A percentile compares a stretch with the other conserved stretches of the same genome.
Conservation (phyloP, 192 early-diverging fungal genomes). For the Backusella westeae region DNA sequence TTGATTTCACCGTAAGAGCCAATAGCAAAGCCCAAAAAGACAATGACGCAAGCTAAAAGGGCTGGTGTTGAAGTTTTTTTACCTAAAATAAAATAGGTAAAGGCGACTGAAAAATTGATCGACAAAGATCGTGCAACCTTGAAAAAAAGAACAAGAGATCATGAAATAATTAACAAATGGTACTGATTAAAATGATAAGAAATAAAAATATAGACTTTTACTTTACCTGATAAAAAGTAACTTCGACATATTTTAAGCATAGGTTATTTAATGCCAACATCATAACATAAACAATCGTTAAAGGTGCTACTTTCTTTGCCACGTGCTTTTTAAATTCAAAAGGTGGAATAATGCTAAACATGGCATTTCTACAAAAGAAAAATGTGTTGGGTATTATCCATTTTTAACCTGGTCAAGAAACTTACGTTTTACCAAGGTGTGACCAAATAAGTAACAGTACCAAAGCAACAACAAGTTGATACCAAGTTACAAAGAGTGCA, state of each 20-base stretch:
- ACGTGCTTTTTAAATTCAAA: slow-evolving; percentile 55
- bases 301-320: slow-evolving; percentile 50
- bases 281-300: slow-evolving; percentile 62
- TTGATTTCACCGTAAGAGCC: slow-evolving; percentile 66
- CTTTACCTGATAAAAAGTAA: slow-evolving; percentile 58
- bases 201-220: not conserved
- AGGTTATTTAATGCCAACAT: slow-evolving; percentile 67
- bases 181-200: not conserved
- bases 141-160: not conserved
- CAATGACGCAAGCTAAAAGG: slow-evolving; percentile 52
- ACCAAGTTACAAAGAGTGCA: slow-evolving; percentile 67
- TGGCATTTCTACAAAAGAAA: slow-evolving; percentile 29
- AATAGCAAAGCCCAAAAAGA: slow-evolving; percentile 60
- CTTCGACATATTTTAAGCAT: slow-evolving; percentile 63
- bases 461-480: slow-evolving; percentile 57
- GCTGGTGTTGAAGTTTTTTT: slow-evolving; percentile 50
- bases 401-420: not conserved
- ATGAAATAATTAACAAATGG: not conserved
- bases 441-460: slow-evolving; percentile 51
- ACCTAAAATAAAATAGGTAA: slow-evolving; percentile 58
- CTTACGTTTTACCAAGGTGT: slow-evolving; percentile 51
- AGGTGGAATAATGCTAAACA: slow-evolving; percentile 58
- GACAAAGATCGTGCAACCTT: slow-evolving; percentile 64
- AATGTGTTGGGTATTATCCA: not conserved
- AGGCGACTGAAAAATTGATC: slow-evolving; percentile 62